These are phyloP conservation scores for Taiwanofungus camphoratus DNA, from an alignment of 1,284 basidiomycete species.

Conservation along the genomic window DNA sequence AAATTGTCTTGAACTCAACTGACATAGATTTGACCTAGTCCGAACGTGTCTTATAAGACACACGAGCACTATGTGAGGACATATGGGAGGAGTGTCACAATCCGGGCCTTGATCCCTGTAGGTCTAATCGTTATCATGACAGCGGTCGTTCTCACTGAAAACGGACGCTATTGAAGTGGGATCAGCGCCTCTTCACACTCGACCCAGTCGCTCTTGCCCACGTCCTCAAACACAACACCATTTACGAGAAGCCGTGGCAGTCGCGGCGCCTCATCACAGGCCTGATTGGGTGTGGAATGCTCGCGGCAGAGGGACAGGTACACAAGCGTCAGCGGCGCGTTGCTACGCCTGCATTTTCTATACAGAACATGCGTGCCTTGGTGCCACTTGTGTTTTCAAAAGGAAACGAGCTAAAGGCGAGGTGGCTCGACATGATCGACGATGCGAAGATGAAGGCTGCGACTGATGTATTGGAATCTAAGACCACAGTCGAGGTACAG, in stretches of 20 bases:
- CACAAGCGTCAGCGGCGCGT: conserved; percentile 75
- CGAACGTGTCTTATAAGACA: conserved; percentile 44
- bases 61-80: conserved; percentile 47
- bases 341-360: conserved; percentile 70
- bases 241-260: conserved; percentile 79
- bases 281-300: conserved; percentile 73
- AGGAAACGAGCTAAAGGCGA: conserved; percentile 54
- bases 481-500: conserved; percentile 5
- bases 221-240: conserved; percentile 59
- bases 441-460: conserved; percentile 9
- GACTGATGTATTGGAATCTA: no score
- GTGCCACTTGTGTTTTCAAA: conserved; percentile 67
- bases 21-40: no score
- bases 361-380: conserved; percentile 64
- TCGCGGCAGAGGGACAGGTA: conserved; percentile 66
- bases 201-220: conserved; percentile 69
- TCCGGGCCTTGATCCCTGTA: conserved; percentile 62
- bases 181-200: conserved; percentile 67
- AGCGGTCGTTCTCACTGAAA: no score
- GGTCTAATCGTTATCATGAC: no score
- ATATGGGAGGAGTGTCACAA: conserved; percentile 40
- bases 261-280: conserved; percentile 66
- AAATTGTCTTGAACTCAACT: no score
- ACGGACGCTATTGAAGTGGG: conserved; percentile 48
- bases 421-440: conserved; percentile 46